phyloP scores from a whole-genome alignment of 129 eudicot genomes.

The Chrysanthemum lavandulifolium region DNA sequence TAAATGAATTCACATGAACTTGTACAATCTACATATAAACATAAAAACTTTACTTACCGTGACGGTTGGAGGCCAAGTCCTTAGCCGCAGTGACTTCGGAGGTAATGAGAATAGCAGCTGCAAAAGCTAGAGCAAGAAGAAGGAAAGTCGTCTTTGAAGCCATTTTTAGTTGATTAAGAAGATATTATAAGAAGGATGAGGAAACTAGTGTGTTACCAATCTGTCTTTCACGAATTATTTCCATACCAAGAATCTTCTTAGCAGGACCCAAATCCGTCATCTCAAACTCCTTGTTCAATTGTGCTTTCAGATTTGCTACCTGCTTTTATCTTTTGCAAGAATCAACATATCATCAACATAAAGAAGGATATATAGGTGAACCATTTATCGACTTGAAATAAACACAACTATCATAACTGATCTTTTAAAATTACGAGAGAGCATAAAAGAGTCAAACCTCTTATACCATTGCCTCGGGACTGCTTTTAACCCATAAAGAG shows the following conservation, averaged over 20 bases:
- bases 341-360: neutral
- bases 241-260: neutral
- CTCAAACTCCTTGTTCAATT: neutral
- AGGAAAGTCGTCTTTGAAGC: constrained; percentile 22
- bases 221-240: neutral
- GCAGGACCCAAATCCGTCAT: neutral
- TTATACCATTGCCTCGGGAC: neutral
- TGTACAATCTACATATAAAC: no score
- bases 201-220: no score
- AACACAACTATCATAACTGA: constrained; percentile 12
- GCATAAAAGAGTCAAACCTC: constrained; percentile 6
- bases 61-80: constrained; percentile 27
- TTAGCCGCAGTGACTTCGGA: constrained; percentile 31
- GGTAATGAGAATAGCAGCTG: constrained; percentile 27
- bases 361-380: neutral
- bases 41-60: constrained; percentile 5
- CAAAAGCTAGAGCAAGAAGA: constrained; percentile 27
- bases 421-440: constrained; percentile 4
- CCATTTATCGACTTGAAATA: neutral
- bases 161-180: constrained; percentile 3
- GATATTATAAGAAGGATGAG: no score
- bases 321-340: neutral
- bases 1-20: no score
- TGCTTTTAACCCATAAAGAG: neutral
- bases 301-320: neutral